Conservation (phyloP, 768 basidiomycete species). For the Lactarius pseudohatsudake region DNA sequence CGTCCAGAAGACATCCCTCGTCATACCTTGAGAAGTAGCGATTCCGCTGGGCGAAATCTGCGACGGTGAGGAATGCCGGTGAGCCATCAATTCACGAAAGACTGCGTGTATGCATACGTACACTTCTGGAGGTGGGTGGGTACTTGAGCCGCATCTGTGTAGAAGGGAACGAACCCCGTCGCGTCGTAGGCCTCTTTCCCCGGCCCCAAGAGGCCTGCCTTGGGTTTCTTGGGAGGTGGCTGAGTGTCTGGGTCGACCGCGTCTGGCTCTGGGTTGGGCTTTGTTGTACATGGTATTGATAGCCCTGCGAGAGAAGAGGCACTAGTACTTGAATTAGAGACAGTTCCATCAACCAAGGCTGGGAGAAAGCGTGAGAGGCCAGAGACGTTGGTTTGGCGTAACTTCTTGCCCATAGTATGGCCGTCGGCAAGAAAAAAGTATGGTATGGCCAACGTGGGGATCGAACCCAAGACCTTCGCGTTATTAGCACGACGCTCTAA, state of each 20-base stretch:
- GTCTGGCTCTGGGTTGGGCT: background rate
- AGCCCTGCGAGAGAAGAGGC: background rate
- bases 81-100: background rate
- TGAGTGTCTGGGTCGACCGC: background rate
- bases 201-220: slow-evolving; percentile 22
- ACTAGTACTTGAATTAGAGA: background rate
- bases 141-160: slow-evolving; percentile 61
- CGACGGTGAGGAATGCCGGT: background rate
- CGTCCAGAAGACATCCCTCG: slow-evolving; percentile 82
- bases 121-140: slow-evolving; percentile 83
- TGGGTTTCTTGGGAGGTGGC: slow-evolving; percentile 2
- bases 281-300: background rate
- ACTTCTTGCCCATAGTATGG: slow-evolving; percentile 21
- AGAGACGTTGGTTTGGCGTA: slow-evolving; percentile 21
- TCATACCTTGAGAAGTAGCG: slow-evolving; percentile 81
- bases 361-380: slow-evolving; percentile 19
- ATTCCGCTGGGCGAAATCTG: slow-evolving; percentile 85
- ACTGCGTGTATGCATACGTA: slow-evolving; percentile 40
- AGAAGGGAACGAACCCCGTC: slow-evolving; percentile 71
- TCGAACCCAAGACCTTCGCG: slow-evolving; percentile 34
- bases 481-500: slow-evolving; percentile 91
- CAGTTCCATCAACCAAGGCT: background rate
- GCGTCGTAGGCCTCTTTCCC: slow-evolving; percentile 47
- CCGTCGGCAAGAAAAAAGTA: background rate
- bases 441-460: slow-evolving; percentile 31